Percentiles rank a stretch among this genome's conserved stretches.
phyloP scores from a whole-genome alignment of 2,329 filamentous ascomycete species.

The Zymoseptoria passerinii region DNA sequence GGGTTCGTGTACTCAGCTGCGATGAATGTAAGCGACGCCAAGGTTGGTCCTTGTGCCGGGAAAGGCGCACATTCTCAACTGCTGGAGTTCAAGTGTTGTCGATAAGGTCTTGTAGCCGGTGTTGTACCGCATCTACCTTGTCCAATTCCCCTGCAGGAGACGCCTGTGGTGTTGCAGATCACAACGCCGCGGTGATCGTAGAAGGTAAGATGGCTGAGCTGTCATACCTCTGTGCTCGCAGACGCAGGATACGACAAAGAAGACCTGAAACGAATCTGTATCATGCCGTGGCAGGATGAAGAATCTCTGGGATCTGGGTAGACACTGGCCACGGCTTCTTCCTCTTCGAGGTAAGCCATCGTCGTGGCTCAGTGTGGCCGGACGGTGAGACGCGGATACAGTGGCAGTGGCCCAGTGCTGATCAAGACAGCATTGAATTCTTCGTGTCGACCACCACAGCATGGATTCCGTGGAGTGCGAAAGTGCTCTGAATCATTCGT shows the following conservation, averaged over 20 bases:
- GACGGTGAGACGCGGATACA: no score
- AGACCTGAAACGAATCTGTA: background rate
- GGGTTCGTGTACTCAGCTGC: background rate
- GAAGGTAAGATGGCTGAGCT: background rate
- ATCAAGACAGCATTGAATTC: no score
- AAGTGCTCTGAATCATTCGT: no score
- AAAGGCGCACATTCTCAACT: background rate
- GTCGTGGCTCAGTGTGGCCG: no score
- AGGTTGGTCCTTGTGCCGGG: background rate
- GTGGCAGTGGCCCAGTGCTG: no score
- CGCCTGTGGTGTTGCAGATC: conserved; percentile 1
- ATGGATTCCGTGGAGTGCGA: no score
- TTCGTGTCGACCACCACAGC: no score
- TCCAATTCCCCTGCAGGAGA: conserved; percentile 10
- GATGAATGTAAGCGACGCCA: background rate
- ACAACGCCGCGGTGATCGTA: background rate
- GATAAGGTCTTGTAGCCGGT: background rate
- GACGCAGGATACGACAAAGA: background rate
- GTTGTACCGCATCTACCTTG: conserved; percentile 3
- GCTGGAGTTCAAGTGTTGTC: background rate
- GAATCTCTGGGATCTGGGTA: no score
- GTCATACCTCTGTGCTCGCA: background rate
- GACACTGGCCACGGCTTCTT: no score
- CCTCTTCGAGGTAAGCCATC: no score
- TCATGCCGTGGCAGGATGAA: no score